Evolutionary conservation across 2,329 filamentous ascomycete species (phyloP).

Genomic region (Domatiomyces catenatus): DNA sequence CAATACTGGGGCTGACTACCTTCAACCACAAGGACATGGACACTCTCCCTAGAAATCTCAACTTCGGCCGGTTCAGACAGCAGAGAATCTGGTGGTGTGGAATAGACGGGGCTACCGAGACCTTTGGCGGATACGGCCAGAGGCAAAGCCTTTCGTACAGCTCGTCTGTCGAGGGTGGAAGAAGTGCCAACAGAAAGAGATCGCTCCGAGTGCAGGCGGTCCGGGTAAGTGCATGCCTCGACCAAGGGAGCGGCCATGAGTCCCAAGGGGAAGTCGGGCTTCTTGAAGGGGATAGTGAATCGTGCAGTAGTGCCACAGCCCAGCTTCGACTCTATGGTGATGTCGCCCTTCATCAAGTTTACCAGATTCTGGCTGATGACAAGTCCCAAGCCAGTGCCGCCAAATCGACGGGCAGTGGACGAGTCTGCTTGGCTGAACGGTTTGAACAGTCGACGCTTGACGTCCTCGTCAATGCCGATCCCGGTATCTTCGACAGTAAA

Average conservation of each 20-base stretch:
- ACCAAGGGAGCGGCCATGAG: conserved; percentile 36
- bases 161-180: conserved; percentile 3
- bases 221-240: conserved; percentile 39
- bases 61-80: background rate
- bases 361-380: conserved; percentile 71
- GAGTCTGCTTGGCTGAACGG: conserved; percentile 72
- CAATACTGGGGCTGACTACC: conserved; percentile 3
- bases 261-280: conserved; percentile 38
- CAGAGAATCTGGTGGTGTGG: background rate
- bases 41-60: conserved; percentile 33
- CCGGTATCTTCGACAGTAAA: conserved; percentile 65
- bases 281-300: conserved; percentile 65
- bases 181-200: conserved; percentile 22
- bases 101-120: background rate
- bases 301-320: conserved; percentile 57
- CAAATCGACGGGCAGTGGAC: conserved; percentile 63
- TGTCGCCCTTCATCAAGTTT: conserved; percentile 64
- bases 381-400: conserved; percentile 61
- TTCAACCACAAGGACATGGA: conserved; percentile 63
- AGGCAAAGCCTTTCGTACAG: background rate
- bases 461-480: conserved; percentile 67
- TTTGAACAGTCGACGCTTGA: conserved; percentile 56
- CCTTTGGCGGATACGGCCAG: background rate
- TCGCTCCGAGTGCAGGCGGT: conserved; percentile 28
- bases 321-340: conserved; percentile 51